Evolutionary conservation across 352 stramenopile species (phyloP).

Genomic region (Globisporangium perplexum): DNA sequence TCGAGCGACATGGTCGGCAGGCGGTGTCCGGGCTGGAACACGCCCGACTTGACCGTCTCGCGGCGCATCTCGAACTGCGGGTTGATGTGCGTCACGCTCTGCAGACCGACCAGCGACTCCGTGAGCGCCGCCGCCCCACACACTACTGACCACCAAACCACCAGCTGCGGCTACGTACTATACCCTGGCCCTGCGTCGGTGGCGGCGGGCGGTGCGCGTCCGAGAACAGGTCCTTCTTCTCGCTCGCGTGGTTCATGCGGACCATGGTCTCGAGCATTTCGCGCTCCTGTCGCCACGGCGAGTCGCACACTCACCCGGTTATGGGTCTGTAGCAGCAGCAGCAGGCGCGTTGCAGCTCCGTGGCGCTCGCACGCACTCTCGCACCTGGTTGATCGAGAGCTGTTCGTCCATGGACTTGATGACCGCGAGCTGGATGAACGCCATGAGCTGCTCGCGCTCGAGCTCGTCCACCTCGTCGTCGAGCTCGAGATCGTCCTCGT

Average conservation of each 20-base stretch:
- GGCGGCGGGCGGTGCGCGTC: constrained; percentile 56
- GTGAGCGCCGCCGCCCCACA: neutral
- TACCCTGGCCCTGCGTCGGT: constrained; percentile 61
- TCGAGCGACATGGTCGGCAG: constrained; percentile 95
- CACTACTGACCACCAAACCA: too few relatives aligned
- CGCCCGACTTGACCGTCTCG: constrained; percentile 79
- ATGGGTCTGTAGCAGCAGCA: too few relatives aligned
- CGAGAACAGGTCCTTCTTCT: constrained; percentile 64
- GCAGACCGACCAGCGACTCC: constrained; percentile 3
- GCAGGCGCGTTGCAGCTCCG: too few relatives aligned
- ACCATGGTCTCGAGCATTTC: constrained; percentile 87
- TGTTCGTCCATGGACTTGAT: constrained; percentile 81
- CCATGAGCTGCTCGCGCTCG: constrained; percentile 78
- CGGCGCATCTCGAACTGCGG: constrained; percentile 82
- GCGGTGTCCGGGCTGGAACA: constrained; percentile 95
- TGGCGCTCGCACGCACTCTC: neutral
- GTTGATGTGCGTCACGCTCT: constrained; percentile 84
- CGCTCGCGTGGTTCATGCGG: constrained; percentile 61
- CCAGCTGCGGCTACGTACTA: too few relatives aligned
- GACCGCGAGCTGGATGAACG: constrained; percentile 69
- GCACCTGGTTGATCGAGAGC: constrained; percentile 52
- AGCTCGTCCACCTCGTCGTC: constrained; percentile 66
- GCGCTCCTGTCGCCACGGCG: constrained; percentile 29
- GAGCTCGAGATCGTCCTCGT: constrained; percentile 34
- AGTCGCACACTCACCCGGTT: neutral